phyloP scores from a whole-genome alignment of 2,329 filamentous ascomycete species.

The Clonostachys sp. region DNA sequence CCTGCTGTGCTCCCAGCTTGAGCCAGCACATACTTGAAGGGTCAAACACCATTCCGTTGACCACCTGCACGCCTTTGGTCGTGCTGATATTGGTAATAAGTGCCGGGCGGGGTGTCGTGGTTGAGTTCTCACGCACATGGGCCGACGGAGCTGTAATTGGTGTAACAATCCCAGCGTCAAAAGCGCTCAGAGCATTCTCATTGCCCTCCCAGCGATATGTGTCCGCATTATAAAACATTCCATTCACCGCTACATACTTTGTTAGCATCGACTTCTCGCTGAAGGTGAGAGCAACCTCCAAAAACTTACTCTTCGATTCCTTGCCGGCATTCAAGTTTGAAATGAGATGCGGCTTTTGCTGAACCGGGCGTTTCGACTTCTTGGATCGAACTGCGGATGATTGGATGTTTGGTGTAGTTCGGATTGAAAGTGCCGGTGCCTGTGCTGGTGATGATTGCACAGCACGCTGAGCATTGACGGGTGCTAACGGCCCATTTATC shows the following conservation, averaged over 20 bases:
- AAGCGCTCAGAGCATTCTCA: conserved; percentile 75
- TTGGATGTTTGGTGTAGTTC: conserved; percentile 44
- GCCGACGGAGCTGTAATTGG: conserved; percentile 34
- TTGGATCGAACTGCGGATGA: conserved; percentile 43
- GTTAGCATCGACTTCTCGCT: neutral
- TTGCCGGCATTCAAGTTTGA: conserved; percentile 73
- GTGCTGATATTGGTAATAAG: conserved; percentile 88
- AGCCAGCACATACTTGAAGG: conserved; percentile 97
- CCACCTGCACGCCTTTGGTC: conserved; percentile 83
- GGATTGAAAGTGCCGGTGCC: conserved; percentile 5
- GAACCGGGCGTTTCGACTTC: conserved; percentile 52
- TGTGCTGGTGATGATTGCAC: neutral
- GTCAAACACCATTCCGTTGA: conserved; percentile 98
- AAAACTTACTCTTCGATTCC: conserved; percentile 71
- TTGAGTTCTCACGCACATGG: conserved; percentile 50
- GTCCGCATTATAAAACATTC: conserved; percentile 91
- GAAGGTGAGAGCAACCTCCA: neutral
- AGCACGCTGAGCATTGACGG: conserved; percentile 43
- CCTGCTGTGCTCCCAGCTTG: conserved; percentile 59
- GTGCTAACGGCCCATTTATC: conserved; percentile 46
- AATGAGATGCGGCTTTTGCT: conserved; percentile 81
- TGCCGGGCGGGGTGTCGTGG: conserved; percentile 61
- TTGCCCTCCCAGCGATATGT: conserved; percentile 95
- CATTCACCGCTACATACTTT: conserved; percentile 68
- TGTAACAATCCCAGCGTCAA: conserved; percentile 61